These are phyloP conservation scores for Austroboletus olivaceoglutinosus DNA, from an alignment of 1,284 basidiomycete species.

Conservation along the genomic window DNA sequence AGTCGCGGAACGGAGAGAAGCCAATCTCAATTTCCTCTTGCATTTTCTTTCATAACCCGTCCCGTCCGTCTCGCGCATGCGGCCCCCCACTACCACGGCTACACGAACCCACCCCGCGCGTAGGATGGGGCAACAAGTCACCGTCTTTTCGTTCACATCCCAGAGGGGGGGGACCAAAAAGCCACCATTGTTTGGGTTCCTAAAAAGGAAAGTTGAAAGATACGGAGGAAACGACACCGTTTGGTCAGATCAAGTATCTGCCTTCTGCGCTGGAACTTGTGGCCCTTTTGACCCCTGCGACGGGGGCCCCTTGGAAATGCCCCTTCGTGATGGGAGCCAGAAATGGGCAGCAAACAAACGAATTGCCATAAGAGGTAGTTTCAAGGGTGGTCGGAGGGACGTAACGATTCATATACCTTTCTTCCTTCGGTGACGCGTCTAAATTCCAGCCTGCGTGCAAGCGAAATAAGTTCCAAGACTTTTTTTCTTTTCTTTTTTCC, in stretches of 20 bases:
- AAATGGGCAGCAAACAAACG: constrained; percentile 48
- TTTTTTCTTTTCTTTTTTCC: constrained; percentile 12
- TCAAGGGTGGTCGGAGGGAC: constrained; percentile 45
- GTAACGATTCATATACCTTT: constrained; percentile 30
- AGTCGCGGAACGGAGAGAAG: constrained; percentile 3
- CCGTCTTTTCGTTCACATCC: neutral
- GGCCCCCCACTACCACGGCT: neutral
- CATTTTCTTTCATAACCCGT: constrained; percentile 11
- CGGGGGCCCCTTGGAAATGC: constrained; percentile 14
- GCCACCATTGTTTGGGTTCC: constrained; percentile 33
- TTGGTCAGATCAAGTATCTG: constrained; percentile 29
- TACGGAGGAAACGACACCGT: constrained; percentile 20
- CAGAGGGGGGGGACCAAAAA: constrained; percentile 5
- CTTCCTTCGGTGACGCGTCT: constrained; percentile 32
- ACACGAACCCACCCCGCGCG: neutral
- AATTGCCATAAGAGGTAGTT: constrained; percentile 52
- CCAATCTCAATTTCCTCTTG: constrained; percentile 29
- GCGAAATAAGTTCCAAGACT: constrained; percentile 27
- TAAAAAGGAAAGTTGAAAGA: constrained; percentile 32
- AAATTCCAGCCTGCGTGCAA: constrained; percentile 25
- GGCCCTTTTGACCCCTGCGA: constrained; percentile 22
- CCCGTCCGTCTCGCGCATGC: neutral
- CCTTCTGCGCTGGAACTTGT: constrained; percentile 35
- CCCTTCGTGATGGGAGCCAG: constrained; percentile 32
- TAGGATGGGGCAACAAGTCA: neutral